These are phyloP conservation scores for Benincasa hispida DNA, from an alignment of 306 rosid species.

Conservation along the genomic window DNA sequence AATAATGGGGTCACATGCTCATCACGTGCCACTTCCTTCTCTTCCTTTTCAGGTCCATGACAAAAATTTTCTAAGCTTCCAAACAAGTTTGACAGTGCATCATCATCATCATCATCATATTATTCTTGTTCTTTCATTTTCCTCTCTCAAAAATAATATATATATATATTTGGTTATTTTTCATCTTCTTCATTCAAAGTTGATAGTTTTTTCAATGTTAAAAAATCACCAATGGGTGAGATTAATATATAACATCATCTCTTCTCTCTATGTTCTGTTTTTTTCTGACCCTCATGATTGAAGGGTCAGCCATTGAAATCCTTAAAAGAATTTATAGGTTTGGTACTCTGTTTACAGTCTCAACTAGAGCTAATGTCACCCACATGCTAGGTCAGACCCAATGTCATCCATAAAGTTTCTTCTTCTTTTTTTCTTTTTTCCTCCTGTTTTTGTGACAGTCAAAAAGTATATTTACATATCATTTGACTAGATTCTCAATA, in stretches of 20 bases:
- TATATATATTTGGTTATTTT: too few relatives aligned
- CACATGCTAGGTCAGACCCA: not conserved
- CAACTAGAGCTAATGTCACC: not conserved
- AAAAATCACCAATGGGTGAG: not conserved
- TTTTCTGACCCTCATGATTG: constrained; percentile 55
- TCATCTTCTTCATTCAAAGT: not conserved
- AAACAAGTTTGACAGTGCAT: not conserved
- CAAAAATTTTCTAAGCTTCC: not conserved
- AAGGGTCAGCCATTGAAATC: constrained; percentile 23
- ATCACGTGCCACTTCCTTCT: not conserved
- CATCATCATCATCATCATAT: not conserved
- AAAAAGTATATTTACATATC: too few relatives aligned
- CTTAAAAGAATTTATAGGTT: constrained; percentile 6
- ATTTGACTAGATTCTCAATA: too few relatives aligned
- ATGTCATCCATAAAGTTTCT: not conserved
- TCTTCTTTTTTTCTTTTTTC: not conserved
- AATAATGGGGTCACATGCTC: not conserved
- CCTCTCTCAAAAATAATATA: not conserved
- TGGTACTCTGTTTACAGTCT: too few relatives aligned
- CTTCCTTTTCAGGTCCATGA: not conserved
- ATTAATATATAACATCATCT: not conserved
- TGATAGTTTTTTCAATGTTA: not conserved
- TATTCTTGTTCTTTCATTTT: not conserved
- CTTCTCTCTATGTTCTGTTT: not conserved
- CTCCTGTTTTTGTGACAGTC: not conserved